Evolutionary conservation across 129 eudicot genomes (phyloP).

Genomic region (Pulicaria dysenterica): DNA sequence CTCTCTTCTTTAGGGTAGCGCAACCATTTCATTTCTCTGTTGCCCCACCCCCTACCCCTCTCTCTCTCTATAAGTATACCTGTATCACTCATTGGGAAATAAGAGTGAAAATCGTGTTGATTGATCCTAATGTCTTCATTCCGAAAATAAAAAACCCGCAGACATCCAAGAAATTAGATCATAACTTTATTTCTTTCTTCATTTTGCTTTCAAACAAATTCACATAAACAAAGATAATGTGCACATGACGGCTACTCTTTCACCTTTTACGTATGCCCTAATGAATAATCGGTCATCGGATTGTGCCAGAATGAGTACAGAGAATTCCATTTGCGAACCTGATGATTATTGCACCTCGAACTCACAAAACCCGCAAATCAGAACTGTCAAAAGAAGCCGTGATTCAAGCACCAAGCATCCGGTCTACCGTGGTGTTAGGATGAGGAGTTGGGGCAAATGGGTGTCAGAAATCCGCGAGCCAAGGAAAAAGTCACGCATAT

Average conservation of each 20-base stretch:
- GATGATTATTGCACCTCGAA: constrained; percentile 8
- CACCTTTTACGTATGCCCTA: constrained; percentile 30
- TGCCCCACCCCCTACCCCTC: not conserved
- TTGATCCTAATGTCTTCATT: constrained; percentile 13
- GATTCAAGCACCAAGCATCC: constrained; percentile 53
- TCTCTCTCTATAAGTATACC: constrained; percentile 24
- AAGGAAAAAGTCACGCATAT: constrained; percentile 71
- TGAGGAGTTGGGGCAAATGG: constrained; percentile 95
- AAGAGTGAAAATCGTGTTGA: constrained; percentile 19
- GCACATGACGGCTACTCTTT: constrained; percentile 20
- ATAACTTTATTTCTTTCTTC: constrained; percentile 10
- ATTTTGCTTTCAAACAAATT: constrained; percentile 17
- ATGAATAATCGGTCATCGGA: constrained; percentile 21
- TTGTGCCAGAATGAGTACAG: constrained; percentile 1
- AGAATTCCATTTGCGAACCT: not conserved
- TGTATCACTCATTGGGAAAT: constrained; percentile 16
- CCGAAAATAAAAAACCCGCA: constrained; percentile 15
- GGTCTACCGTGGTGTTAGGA: constrained; percentile 68
- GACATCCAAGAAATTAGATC: constrained; percentile 1
- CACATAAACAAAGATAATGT: constrained; percentile 11
- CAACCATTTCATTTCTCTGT: constrained; percentile 21
- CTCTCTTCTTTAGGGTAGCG: constrained; percentile 14
- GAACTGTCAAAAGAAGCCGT: constrained; percentile 27
- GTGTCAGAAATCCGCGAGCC: constrained; percentile 87
- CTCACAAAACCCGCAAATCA: constrained; percentile 13